These are phyloP conservation scores for Kwoniella shandongensis DNA, from an alignment of 768 basidiomycete genomes.

Conservation along the genomic window DNA sequence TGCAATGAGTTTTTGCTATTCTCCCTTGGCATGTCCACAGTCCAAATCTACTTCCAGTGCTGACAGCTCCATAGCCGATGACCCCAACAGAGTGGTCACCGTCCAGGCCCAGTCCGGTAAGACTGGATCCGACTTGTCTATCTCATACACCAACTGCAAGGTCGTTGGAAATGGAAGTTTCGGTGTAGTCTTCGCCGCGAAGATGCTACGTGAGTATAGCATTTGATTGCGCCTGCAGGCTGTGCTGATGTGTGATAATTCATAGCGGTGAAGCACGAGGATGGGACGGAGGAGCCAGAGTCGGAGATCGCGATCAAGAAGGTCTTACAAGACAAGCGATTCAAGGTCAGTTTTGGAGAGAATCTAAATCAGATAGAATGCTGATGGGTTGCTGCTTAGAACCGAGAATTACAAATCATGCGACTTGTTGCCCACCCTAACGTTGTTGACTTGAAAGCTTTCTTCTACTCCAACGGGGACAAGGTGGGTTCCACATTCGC, in stretches of 20 bases:
- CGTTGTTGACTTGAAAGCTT: slow-evolving; percentile 94
- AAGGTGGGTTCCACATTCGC: slow-evolving; percentile 64
- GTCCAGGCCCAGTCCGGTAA: slow-evolving; percentile 95
- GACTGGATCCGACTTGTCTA: slow-evolving; percentile 78
- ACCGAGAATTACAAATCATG: slow-evolving; percentile 99
- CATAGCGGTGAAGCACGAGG: slow-evolving; percentile 35
- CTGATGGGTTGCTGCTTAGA: slow-evolving; percentile 59
- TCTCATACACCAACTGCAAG: slow-evolving; percentile 95
- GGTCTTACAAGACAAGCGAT: slow-evolving; percentile 98
- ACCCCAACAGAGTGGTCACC: slow-evolving; percentile 93
- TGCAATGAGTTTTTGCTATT: too few relatives aligned
- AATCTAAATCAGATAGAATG: not conserved
- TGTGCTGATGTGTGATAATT: not conserved
- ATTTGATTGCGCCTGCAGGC: not conserved
- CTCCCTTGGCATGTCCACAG: too few relatives aligned
- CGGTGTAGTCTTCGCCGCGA: slow-evolving; percentile 96
- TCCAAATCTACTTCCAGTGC: not conserved
- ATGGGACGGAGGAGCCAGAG: slow-evolving; percentile 43
- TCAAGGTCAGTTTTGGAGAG: slow-evolving; percentile 73
- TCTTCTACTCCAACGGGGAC: slow-evolving; percentile 99
- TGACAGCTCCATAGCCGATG: slow-evolving; percentile 60
- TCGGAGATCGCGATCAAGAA: slow-evolving; percentile 98
- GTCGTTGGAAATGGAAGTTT: slow-evolving; percentile 99
- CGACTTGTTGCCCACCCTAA: slow-evolving; percentile 93
- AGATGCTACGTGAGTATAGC: slow-evolving; percentile 60